Conservation (phyloP, 2,329 filamentous ascomycete genomes). For the Pyrenophora teres region DNA sequence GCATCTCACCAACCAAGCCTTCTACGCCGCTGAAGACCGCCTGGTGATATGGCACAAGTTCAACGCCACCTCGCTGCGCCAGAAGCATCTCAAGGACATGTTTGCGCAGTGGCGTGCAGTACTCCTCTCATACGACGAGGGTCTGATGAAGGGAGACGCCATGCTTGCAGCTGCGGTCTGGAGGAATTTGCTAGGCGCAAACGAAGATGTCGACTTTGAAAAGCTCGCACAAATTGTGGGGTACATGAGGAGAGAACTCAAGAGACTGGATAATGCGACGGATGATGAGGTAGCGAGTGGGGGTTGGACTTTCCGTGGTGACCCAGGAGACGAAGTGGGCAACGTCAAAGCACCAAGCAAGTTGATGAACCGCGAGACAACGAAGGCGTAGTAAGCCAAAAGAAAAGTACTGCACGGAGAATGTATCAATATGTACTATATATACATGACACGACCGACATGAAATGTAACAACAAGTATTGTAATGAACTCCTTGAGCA, state of each 20-base stretch:
- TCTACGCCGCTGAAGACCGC: conserved; percentile 81
- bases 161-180: conserved; percentile 82
- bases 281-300: conserved; percentile 59
- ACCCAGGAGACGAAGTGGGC: conserved; percentile 48
- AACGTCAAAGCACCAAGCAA: conserved; percentile 32
- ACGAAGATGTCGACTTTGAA: conserved; percentile 64
- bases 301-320: conserved; percentile 55
- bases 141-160: conserved; percentile 74
- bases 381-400: conserved; percentile 8
- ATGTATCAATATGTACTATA: conserved; percentile 8
- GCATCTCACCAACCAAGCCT: conserved; percentile 93
- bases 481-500: not conserved
- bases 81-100: conserved; percentile 77
- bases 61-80: conserved; percentile 58
- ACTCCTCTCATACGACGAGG: conserved; percentile 83
- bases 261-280: conserved; percentile 57
- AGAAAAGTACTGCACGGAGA: not conserved
- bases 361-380: conserved; percentile 26
- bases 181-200: conserved; percentile 88
- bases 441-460: conserved; percentile 3
- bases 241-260: conserved; percentile 65
- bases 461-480: not conserved
- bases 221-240: conserved; percentile 65
- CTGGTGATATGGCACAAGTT: conserved; percentile 81
- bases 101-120: conserved; percentile 92